Conservation (phyloP, 2,329 filamentous ascomycete species). For the Aureobasidium uvarum region DNA sequence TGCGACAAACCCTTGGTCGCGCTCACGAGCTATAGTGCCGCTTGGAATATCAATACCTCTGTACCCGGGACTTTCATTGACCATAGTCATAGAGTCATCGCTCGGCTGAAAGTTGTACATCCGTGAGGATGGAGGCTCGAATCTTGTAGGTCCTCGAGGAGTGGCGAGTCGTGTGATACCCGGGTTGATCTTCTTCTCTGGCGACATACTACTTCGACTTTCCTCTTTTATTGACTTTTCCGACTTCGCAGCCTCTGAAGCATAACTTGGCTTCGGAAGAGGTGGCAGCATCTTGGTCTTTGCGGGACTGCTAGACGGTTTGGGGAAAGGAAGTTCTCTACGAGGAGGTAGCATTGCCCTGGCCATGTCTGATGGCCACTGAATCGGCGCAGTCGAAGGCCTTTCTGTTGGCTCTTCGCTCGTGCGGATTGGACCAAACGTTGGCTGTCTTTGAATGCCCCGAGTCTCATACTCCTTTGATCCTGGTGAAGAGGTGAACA, state of each 20-base stretch:
- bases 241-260: conserved; percentile 1
- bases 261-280: conserved; percentile 39
- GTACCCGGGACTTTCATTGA: background rate
- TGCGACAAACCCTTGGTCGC: background rate
- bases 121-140: conserved; percentile 17
- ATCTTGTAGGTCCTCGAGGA: conserved; percentile 20
- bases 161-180: conserved; percentile 6
- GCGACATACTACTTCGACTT: background rate
- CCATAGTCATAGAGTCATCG: background rate
- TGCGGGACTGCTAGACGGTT: conserved; percentile 12
- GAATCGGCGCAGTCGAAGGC: conserved; percentile 11
- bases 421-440: conserved; percentile 14
- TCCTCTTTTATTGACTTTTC: background rate
- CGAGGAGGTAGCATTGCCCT: conserved; percentile 12
- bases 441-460: conserved; percentile 8
- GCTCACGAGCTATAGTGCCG: background rate
- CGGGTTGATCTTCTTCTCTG: background rate
- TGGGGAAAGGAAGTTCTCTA: conserved; percentile 18
- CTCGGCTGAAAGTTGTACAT: conserved; percentile 7
- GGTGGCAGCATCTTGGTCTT: conserved; percentile 34
- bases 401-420: background rate
- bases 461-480: background rate
- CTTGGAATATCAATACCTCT: background rate
- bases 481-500: conserved; percentile 6
- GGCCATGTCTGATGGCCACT: conserved; percentile 20